These are phyloP conservation scores for Trypanosoma lewisi DNA, from an alignment of 208 protist genomes.

Conservation along the genomic window DNA sequence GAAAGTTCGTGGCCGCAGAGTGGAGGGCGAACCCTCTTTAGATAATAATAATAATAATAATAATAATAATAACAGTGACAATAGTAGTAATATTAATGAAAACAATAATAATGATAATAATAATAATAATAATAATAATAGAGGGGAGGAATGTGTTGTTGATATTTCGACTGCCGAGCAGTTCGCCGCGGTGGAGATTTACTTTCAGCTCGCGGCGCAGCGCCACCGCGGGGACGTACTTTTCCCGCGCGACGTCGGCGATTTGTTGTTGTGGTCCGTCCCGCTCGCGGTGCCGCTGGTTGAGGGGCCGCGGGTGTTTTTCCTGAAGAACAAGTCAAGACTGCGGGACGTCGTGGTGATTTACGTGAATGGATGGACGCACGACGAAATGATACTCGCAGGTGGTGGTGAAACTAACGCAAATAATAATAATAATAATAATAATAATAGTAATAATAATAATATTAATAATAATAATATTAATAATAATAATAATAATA, in stretches of 20 bases:
- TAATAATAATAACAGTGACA: background rate
- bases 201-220: constrained; percentile 57
- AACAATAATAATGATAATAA: background rate
- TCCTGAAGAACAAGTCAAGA: constrained; percentile 70
- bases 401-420: constrained; percentile 15
- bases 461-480: background rate
- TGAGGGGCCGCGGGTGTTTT: constrained; percentile 69
- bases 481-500: constrained; percentile 9
- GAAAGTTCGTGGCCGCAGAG: background rate
- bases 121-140: background rate
- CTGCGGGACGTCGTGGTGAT: constrained; percentile 71
- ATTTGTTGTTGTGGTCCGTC: constrained; percentile 74
- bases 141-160: background rate
- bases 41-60: background rate
- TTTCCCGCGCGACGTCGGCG: constrained; percentile 67
- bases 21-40: background rate
- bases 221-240: constrained; percentile 26
- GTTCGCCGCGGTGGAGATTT: constrained; percentile 54
- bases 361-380: constrained; percentile 80
- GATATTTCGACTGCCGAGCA: background rate
- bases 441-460: constrained; percentile 8
- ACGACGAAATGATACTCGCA: constrained; percentile 67
- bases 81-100: background rate
- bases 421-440: background rate
- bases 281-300: constrained; percentile 63